Evolutionary conservation across 2,329 filamentous ascomycete species (phyloP).

Genomic region (Macrophomina pseudophaseolina): DNA sequence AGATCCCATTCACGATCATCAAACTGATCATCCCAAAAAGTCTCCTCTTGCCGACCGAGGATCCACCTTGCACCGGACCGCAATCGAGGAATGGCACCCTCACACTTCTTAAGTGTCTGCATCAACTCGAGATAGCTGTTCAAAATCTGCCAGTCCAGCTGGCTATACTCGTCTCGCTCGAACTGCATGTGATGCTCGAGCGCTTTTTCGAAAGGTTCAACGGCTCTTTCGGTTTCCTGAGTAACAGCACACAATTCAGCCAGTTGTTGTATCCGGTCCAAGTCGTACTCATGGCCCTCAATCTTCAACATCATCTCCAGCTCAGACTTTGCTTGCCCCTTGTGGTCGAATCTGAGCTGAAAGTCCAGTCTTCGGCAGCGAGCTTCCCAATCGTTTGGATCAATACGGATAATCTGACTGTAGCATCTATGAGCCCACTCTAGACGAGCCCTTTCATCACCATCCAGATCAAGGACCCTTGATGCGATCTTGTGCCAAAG

Average conservation of each 20-base stretch:
- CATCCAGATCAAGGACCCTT: conserved; percentile 56
- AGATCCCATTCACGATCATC: conserved; percentile 93
- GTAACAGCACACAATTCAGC: conserved; percentile 62
- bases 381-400: conserved; percentile 57
- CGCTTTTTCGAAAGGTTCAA: conserved; percentile 58
- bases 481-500: conserved; percentile 64
- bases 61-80: conserved; percentile 81
- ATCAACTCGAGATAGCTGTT: conserved; percentile 81
- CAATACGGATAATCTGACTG: conserved; percentile 59
- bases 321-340: conserved; percentile 49
- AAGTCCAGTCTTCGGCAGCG: conserved; percentile 62
- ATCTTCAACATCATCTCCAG: conserved; percentile 61
- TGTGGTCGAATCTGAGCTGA: conserved; percentile 53
- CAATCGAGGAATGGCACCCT: conserved; percentile 70
- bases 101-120: conserved; percentile 64
- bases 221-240: conserved; percentile 54
- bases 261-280: conserved; percentile 59
- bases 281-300: conserved; percentile 54
- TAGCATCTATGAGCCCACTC: conserved; percentile 60
- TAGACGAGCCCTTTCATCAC: conserved; percentile 49
- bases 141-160: conserved; percentile 77
- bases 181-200: conserved; percentile 54
- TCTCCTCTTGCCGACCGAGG: conserved; percentile 73
- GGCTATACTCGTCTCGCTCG: conserved; percentile 50
- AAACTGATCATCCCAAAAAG: conserved; percentile 74